phyloP scores from a whole-genome alignment of 163 green algal species.

The Volvox carteri region DNA sequence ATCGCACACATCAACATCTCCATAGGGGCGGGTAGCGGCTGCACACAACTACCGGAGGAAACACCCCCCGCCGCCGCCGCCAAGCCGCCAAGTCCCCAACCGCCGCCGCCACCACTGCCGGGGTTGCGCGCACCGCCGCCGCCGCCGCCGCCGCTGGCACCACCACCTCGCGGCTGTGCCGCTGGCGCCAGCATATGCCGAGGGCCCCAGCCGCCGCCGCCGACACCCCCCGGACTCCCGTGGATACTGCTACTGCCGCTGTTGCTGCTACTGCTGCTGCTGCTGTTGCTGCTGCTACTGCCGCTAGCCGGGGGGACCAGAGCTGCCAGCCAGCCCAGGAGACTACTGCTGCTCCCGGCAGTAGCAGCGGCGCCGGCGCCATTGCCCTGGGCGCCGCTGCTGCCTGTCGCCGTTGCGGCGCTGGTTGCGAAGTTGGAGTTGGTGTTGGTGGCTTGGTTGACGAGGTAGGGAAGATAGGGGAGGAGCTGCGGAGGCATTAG shows the following conservation, averaged over 20 bases:
- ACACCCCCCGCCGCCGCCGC: neutral
- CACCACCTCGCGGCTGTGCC: neutral
- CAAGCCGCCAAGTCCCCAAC: neutral
- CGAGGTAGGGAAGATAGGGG: neutral
- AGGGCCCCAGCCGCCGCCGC: too few relatives aligned
- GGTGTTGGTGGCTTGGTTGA: too few relatives aligned
- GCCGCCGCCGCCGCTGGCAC: neutral
- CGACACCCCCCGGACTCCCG: neutral
- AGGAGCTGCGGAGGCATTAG: neutral
- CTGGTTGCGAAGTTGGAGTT: too few relatives aligned
- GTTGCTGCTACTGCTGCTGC: neutral
- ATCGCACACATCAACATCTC: neutral
- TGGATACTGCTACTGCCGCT: slow-evolving; percentile 7
- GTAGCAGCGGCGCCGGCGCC: neutral
- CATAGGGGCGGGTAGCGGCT: slow-evolving; percentile 13
- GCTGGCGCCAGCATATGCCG: neutral
- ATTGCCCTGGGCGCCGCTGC: too few relatives aligned
- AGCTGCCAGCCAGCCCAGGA: neutral
- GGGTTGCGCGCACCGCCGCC: too few relatives aligned
- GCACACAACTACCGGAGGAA: too few relatives aligned
- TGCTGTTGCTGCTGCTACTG: neutral
- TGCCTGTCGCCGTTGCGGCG: too few relatives aligned
- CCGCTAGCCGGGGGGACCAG: neutral
- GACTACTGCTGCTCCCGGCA: neutral
- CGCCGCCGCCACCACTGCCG: neutral